These are phyloP conservation scores for Fusarium sp. DNA, from an alignment of 2,329 filamentous ascomycete genomes.

Conservation along the genomic window DNA sequence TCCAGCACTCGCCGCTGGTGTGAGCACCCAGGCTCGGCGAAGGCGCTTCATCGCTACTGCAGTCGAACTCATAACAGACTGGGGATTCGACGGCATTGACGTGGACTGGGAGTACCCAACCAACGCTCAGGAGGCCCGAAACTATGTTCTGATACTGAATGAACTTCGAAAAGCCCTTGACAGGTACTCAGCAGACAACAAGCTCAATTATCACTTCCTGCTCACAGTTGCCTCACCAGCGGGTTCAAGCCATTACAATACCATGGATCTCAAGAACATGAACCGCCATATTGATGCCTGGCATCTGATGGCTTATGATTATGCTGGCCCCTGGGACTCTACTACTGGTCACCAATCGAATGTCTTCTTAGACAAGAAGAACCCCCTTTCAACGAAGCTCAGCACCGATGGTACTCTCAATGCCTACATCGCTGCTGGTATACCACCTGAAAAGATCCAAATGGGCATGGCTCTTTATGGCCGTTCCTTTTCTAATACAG, in stretches of 20 bases:
- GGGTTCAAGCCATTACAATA: constrained; percentile 60
- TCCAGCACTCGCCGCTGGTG: constrained; percentile 59
- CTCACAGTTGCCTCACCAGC: constrained; percentile 64
- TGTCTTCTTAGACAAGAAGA: constrained; percentile 64
- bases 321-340: constrained; percentile 74
- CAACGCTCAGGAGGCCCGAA: constrained; percentile 51
- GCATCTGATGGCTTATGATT: constrained; percentile 77
- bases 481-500: constrained; percentile 76
- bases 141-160: constrained; percentile 41
- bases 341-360: constrained; percentile 76
- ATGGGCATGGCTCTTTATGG: constrained; percentile 84
- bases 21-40: constrained; percentile 70
- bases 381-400: constrained; percentile 72
- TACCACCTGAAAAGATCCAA: constrained; percentile 73
- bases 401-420: constrained; percentile 73
- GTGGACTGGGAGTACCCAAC: constrained; percentile 68
- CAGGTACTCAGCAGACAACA: constrained; percentile 53
- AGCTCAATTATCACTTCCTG: constrained; percentile 59
- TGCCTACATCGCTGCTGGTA: constrained; percentile 62
- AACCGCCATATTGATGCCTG: constrained; percentile 67
- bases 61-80: constrained; percentile 75
- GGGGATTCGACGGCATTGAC: constrained; percentile 68
- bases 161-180: constrained; percentile 56
- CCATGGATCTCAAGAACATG: constrained; percentile 65
- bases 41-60: constrained; percentile 74